A percentile compares a stretch with the other conserved stretches of the same genome.
Evolutionary conservation across 2,329 filamentous ascomycete genomes (phyloP).

Genomic region (Alternaria ethzedia): DNA sequence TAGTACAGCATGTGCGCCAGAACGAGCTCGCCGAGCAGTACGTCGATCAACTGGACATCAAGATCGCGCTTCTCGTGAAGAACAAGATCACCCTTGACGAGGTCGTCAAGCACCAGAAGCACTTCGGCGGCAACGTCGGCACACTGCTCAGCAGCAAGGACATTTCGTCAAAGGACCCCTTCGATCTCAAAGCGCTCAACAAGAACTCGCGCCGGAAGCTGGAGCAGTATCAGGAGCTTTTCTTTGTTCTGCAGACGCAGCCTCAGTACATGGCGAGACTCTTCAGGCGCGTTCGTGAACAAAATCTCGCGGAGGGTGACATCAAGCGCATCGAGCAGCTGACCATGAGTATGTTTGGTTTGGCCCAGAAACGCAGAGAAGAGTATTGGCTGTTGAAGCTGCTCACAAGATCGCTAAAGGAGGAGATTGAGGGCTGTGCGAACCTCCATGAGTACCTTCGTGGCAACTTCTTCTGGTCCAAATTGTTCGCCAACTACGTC

Average conservation of each 20-base stretch:
- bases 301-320: slow-evolving; percentile 87
- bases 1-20: slow-evolving; percentile 95
- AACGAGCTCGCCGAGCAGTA: slow-evolving; percentile 98
- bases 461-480: slow-evolving; percentile 92
- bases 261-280: slow-evolving; percentile 90
- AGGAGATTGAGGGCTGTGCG: slow-evolving; percentile 78
- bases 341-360: slow-evolving; percentile 96
- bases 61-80: slow-evolving; percentile 96
- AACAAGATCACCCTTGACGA: slow-evolving; percentile 99
- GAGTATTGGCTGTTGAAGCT: slow-evolving; percentile 96
- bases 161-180: slow-evolving; percentile 87
- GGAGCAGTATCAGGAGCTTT: slow-evolving; percentile 95
- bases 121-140: slow-evolving; percentile 88
- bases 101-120: slow-evolving; percentile 94
- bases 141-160: slow-evolving; percentile 86
- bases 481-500: slow-evolving; percentile 84
- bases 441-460: slow-evolving; percentile 84
- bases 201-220: slow-evolving; percentile 95
- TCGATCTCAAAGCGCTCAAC: slow-evolving; percentile 96
- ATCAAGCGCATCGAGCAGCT: slow-evolving; percentile 90
- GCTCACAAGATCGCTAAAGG: slow-evolving; percentile 78
- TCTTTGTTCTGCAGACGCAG: slow-evolving; percentile 96
- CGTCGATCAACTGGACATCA: slow-evolving; percentile 97
- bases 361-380: slow-evolving; percentile 94
- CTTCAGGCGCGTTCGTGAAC: slow-evolving; percentile 82